Base-by-base conservation (phyloP, 2,329 filamentous ascomycete species). In the Sarocladiaceae sp. region DNA sequence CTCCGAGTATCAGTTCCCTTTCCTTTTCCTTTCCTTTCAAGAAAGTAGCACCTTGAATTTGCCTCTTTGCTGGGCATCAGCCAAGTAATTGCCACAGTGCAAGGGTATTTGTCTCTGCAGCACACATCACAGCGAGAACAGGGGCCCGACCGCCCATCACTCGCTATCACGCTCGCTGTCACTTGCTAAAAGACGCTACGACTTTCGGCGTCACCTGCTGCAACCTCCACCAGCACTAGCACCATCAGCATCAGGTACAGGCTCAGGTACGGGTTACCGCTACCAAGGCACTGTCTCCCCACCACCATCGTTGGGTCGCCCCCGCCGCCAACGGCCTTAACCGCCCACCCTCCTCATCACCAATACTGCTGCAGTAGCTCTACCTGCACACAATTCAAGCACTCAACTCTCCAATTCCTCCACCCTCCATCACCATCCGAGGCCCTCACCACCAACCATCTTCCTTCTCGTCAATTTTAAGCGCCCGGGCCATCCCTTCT, bases 401-500 rank as follows among this genome's bases (percentile, higher is more conserved):
- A 36, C 33, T 36, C 40, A 20, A 44, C 15, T 44, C 40, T 22
- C 20, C 8, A 10, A 40, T 20, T 40, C 37, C 37, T 40, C 37
- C 37, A 40, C 37, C 37, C 37, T 40, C 37, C 37, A 22, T 40
- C 40, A 46, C 40, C 40, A 22, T n/a, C 7, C n/a, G n/a, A 12
- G 4, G 6, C 11, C 40, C n/a, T 46, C 40, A 29, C 29, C 40
- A 48, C 44, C 44, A 48, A 31, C 26, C 44, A 48, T 20, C 26
- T 48, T 26, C 25, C 11, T 31, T n/a, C 40, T 46, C 25, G 23
- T 46, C 40, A 29, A 46, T 25, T 23, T 44, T 48, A 48, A 48
- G 44, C 44, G 44, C 44, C 44, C 26, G 28, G 44, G 17, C 44
- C 44, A 48, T 48, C 25, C 44, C 44, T 48, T 33, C 17, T 18